Base-by-base conservation (phyloP, 345 rosid genomes). In the Eutrema heterophyllum region DNA sequence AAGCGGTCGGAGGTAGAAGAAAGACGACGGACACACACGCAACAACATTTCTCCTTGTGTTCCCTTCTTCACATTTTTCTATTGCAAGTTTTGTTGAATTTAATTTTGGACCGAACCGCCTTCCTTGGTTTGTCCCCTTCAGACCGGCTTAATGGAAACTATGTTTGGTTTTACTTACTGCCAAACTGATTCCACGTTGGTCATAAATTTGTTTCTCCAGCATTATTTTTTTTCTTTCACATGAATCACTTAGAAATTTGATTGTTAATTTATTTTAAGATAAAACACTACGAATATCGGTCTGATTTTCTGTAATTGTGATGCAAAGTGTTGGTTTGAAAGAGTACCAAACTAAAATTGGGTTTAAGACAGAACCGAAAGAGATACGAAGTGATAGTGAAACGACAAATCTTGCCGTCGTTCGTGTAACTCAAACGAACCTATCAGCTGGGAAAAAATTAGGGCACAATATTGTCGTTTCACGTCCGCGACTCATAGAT, bases 1-100 rank as follows among this genome's bases (percentile, higher is more conserved):
- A 67, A 71, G 73, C 73, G 79, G 83, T 74, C 79, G 80, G 80
- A 79, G 76, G 63, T 67, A 27, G 84, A 76, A 72, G 84, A 78
- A 75, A 76, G 78, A 71, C 73, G 79, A 44, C 78, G 81, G 64
- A 43, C 61, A 57, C 43, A 61, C 72, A 71, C 80, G 72, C 80
- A 71, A 71, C 80, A 77, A 71, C 80, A 77, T 77, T 52, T 67
- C 69, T 75, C 11, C 67, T 52, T 46, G 9, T 75, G 60, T 63
- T 56, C 43, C 10, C 7, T 26, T 49, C 16, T 41, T 71, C 43
- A 24, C 72, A 64, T 71, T 71, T 50, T 70, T 65, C 55, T 58
- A 71, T 39, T 41, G 13, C 7, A 15, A 36, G 12, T 27, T 38
- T 70, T 57, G 68, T 77, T 40, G 14, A 49, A 57, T 58, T 71